Evolutionary conservation across 768 basidiomycete genomes (phyloP).

Genomic region (Pleurotus ostreatus): DNA sequence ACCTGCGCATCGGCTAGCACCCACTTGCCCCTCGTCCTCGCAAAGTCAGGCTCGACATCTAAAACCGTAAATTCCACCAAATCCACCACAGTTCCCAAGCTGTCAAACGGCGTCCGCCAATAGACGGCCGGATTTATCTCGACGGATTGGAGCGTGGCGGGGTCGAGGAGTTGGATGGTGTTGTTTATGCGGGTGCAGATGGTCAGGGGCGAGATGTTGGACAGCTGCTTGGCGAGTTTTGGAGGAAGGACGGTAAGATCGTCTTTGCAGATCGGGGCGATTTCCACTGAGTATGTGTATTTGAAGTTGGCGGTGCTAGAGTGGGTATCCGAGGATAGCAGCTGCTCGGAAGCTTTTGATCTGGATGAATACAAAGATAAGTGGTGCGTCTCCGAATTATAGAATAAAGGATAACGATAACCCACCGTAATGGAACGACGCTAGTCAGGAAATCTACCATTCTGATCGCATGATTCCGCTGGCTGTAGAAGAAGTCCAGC

Average conservation of each 20-base stretch:
- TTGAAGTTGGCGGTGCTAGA: slow-evolving; percentile 93
- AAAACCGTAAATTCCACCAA: slow-evolving; percentile 94
- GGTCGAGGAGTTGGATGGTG: slow-evolving; percentile 88
- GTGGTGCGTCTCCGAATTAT: slow-evolving; percentile 5
- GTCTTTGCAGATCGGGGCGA: slow-evolving; percentile 95
- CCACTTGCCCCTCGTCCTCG: slow-evolving; percentile 63
- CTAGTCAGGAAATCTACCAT: slow-evolving; percentile 92
- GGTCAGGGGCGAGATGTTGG: slow-evolving; percentile 86
- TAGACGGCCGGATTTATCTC: slow-evolving; percentile 78
- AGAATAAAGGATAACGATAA: slow-evolving; percentile 22
- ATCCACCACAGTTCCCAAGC: slow-evolving; percentile 78
- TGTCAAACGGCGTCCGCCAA: slow-evolving; percentile 90
- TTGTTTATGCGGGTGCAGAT: slow-evolving; percentile 91
- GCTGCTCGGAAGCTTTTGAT: slow-evolving; percentile 90
- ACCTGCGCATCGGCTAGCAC: slow-evolving; percentile 85
- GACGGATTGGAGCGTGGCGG: slow-evolving; percentile 75
- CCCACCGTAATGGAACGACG: slow-evolving; percentile 85
- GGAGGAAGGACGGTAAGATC: slow-evolving; percentile 88
- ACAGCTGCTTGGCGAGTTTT: slow-evolving; percentile 76
- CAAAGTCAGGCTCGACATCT: slow-evolving; percentile 81
- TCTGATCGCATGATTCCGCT: slow-evolving; percentile 87
- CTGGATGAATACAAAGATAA: slow-evolving; percentile 30
- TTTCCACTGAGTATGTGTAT: slow-evolving; percentile 96
- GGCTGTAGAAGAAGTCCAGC: slow-evolving; percentile 94
- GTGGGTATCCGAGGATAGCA: slow-evolving; percentile 91